A percentile compares a stretch with the other conserved stretches of the same genome.
Evolutionary conservation across 2,329 filamentous ascomycete genomes (phyloP).

Genomic region (Fusarium xylarioides): DNA sequence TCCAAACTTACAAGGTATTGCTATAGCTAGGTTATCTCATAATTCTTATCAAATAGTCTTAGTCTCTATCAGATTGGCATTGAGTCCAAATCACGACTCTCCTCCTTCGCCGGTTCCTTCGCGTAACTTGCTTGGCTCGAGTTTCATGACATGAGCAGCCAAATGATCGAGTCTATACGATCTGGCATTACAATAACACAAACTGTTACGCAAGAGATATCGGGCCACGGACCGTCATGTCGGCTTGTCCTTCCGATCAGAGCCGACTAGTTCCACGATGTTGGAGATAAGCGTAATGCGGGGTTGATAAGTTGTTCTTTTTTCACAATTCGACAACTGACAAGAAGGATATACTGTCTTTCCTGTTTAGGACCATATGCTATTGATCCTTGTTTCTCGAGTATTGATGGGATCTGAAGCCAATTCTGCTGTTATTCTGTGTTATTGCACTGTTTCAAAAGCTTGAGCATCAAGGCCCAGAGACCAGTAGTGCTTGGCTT

Average conservation of each 20-base stretch:
- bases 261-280: slow-evolving; percentile 12
- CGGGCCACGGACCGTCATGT: slow-evolving; percentile 41
- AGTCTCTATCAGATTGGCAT: fast-evolving
- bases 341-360: slow-evolving; percentile 1
- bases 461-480: not conserved
- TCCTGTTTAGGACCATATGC: not conserved
- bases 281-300: slow-evolving; percentile 47
- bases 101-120: fast-evolving
- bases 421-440: not conserved
- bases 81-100: not conserved
- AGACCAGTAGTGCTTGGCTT: not conserved
- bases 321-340: not conserved
- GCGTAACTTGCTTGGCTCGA: not conserved
- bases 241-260: slow-evolving; percentile 11
- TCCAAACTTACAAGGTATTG: not conserved
- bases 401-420: not conserved
- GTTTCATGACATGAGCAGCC: fast-evolving
- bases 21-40: fast-evolving
- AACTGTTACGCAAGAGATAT: slow-evolving; percentile 43
- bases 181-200: not conserved
- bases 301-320: slow-evolving; percentile 25
- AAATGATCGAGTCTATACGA: no score
- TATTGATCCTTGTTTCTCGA: not conserved
- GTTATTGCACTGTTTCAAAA: not conserved
- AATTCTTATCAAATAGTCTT: fast-evolving